Evolutionary conservation across 2,329 filamentous ascomycete species (phyloP).

Genomic region (Fusarium sp.): DNA sequence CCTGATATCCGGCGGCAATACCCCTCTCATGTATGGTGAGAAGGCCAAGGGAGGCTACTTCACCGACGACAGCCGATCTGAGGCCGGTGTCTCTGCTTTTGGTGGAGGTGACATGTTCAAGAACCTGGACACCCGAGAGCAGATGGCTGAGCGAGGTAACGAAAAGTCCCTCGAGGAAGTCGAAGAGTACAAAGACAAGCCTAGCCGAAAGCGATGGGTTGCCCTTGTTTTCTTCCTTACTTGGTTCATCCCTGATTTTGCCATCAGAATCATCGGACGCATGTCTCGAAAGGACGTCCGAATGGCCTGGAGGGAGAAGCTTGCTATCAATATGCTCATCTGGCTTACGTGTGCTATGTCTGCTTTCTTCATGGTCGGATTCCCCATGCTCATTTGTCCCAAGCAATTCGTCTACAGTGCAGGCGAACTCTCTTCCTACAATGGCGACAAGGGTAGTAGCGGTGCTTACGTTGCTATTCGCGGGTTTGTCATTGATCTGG

Average conservation of each 20-base stretch:
- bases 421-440: constrained; percentile 74
- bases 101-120: constrained; percentile 97
- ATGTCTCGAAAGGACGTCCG: constrained; percentile 95
- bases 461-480: constrained; percentile 81
- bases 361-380: constrained; percentile 89
- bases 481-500: constrained; percentile 87
- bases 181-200: constrained; percentile 80
- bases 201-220: constrained; percentile 90
- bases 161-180: constrained; percentile 91
- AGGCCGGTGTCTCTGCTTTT: constrained; percentile 90
- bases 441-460: constrained; percentile 72
- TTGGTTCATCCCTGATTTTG: constrained; percentile 86
- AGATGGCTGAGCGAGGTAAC: constrained; percentile 95
- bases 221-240: constrained; percentile 84
- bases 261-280: constrained; percentile 77
- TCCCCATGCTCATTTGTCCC: constrained; percentile 89
- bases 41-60: constrained; percentile 84
- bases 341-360: constrained; percentile 84
- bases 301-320: constrained; percentile 93
- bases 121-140: constrained; percentile 90
- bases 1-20: constrained; percentile 61
- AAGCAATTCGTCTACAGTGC: constrained; percentile 87
- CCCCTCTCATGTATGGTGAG: constrained; percentile 74
- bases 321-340: constrained; percentile 97
- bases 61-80: constrained; percentile 87